These are phyloP conservation scores for Acanthamoeba polyphaga DNA, from an alignment of 208 protist genomes.

Conservation along the genomic window DNA sequence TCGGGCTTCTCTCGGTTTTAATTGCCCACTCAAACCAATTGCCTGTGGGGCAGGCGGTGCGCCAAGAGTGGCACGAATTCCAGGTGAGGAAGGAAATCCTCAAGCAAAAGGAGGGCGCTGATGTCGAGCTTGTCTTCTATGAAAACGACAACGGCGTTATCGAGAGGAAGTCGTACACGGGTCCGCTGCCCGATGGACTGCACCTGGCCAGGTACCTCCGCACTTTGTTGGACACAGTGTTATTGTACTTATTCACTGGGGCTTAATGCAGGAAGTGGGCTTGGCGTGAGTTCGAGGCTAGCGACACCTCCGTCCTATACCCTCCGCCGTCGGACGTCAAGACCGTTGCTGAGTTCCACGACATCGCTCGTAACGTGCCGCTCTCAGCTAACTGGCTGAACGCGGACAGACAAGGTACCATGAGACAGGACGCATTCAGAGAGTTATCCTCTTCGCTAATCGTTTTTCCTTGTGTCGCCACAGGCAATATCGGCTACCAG, in stretches of 20 bases:
- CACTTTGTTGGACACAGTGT: not conserved
- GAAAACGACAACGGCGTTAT: slow-evolving; percentile 72
- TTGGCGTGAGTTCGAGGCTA: slow-evolving; percentile 22
- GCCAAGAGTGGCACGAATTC: slow-evolving; percentile 45
- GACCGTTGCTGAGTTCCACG: slow-evolving; percentile 9
- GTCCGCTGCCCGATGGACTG: not conserved
- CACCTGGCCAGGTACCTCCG: not conserved
- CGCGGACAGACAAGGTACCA: slow-evolving; percentile 39
- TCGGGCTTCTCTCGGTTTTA: not conserved
- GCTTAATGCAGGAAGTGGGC: slow-evolving; percentile 1
- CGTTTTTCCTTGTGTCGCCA: not conserved
- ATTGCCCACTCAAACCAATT: not conserved
- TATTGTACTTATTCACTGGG: not conserved
- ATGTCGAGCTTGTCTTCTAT: slow-evolving; percentile 27
- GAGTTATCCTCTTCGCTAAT: not conserved
- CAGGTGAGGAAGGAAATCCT: not conserved
- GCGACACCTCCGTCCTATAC: not conserved
- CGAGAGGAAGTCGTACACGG: not conserved
- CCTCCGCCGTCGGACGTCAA: slow-evolving; percentile 28
- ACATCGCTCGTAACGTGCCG: not conserved
- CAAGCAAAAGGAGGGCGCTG: slow-evolving; percentile 21
- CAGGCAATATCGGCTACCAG: slow-evolving; percentile 71
- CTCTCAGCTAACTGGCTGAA: slow-evolving; percentile 55
- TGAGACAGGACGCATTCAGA: not conserved
- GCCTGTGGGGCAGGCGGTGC: not conserved